phyloP scores from a whole-genome alignment of 176 grass and related monocot genomes.

The Poa pratensis region DNA sequence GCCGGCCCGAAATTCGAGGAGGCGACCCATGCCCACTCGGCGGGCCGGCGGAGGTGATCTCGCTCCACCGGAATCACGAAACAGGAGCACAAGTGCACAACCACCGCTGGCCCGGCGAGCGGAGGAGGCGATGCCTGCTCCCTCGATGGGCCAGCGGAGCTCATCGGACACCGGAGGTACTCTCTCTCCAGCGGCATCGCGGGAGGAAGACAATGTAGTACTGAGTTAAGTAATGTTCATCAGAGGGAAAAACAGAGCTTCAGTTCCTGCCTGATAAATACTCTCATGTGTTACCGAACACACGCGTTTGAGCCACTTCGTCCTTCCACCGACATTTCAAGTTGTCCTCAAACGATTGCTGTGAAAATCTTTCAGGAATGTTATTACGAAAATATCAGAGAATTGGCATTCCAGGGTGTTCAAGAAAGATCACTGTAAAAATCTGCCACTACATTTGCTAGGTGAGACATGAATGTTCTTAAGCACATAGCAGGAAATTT shows the following conservation, averaged over 20 bases:
- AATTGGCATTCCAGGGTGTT: not conserved
- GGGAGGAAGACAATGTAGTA: not conserved
- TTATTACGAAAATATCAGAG: not conserved
- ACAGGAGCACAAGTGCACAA: not conserved
- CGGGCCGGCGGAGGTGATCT: not conserved
- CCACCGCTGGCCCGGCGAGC: not conserved
- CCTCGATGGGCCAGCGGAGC: not conserved
- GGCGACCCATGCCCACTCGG: not conserved
- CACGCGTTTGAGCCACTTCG: not conserved
- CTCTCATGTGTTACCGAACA: not conserved
- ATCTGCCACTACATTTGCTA: not conserved
- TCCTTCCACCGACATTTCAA: not conserved
- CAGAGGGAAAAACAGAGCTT: not conserved
- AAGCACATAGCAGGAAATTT: not conserved
- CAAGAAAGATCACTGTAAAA: not conserved
- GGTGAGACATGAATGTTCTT: not conserved
- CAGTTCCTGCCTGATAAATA: not conserved
- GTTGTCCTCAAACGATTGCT: not conserved
- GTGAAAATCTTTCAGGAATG: not conserved
- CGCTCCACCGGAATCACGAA: not conserved
- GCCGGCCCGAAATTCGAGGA: too few species aligned
- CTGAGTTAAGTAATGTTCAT: not conserved
- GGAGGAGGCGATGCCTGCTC: not conserved
- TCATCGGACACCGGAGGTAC: not conserved
- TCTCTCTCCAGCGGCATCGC: not conserved